Conservation (phyloP, 768 basidiomycete genomes). For the Rhizopogon sp. region DNA sequence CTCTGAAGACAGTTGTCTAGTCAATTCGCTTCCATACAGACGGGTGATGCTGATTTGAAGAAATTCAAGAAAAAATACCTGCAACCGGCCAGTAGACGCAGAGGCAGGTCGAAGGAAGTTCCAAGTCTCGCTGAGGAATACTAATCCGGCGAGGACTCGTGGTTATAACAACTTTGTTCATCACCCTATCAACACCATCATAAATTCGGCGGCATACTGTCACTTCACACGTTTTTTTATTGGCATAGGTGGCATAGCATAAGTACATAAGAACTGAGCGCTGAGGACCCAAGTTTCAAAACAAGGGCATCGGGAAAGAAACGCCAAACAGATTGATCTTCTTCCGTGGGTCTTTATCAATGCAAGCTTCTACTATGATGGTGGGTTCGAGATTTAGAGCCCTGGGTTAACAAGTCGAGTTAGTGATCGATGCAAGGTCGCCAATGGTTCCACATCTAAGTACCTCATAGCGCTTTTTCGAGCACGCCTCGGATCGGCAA, state of each 20-base stretch:
- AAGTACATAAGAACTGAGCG: background rate
- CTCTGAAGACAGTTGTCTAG: conserved; percentile 6
- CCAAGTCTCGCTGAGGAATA: background rate
- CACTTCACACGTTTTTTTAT: background rate
- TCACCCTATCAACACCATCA: no score
- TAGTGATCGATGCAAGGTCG: background rate
- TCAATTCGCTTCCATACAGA: conserved; percentile 27
- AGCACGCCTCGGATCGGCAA: conserved; percentile 16
- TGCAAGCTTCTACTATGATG: conserved; percentile 15
- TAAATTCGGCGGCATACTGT: no score
- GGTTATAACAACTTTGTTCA: no score
- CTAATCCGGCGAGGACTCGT: no score
- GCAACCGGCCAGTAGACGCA: conserved; percentile 4
- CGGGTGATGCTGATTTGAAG: background rate
- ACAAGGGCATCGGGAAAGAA: conserved; percentile 14
- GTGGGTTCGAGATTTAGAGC: conserved; percentile 22
- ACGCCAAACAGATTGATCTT: conserved; percentile 9
- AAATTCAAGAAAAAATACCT: background rate
- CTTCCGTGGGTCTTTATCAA: background rate
- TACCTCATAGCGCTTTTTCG: conserved; percentile 19
- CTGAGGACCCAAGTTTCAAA: conserved; percentile 8
- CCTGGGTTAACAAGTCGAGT: conserved; percentile 9
- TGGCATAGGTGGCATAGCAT: background rate
- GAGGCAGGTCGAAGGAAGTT: conserved; percentile 7
- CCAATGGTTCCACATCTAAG: background rate